These are phyloP conservation scores for Saccharomycopsis fodiens DNA, from an alignment of 805 yeast species.

Conservation along the genomic window DNA sequence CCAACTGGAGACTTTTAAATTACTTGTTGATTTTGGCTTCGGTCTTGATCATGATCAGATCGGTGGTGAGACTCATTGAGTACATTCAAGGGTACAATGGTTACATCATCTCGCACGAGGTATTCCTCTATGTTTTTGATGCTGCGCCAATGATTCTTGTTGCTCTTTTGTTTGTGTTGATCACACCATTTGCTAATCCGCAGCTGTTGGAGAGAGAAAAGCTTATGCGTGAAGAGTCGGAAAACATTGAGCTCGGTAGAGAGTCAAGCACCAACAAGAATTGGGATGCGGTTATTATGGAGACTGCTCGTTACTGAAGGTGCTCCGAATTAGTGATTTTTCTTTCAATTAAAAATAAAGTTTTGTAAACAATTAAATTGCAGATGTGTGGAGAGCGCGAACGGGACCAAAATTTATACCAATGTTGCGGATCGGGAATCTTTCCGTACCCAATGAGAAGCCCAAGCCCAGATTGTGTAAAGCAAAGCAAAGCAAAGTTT, in stretches of 20 bases:
- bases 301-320: neutral
- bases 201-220: neutral
- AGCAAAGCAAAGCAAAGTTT: no score
- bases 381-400: no score
- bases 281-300: neutral
- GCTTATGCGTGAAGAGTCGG: neutral
- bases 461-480: no score
- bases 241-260: neutral
- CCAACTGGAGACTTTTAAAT: neutral
- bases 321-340: no score
- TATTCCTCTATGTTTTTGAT: slow-evolving; percentile 27
- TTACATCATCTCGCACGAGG: slow-evolving; percentile 24
- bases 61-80: slow-evolving; percentile 28
- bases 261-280: neutral
- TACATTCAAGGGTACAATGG: slow-evolving; percentile 28
- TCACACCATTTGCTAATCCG: neutral
- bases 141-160: slow-evolving; percentile 25
- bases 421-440: no score
- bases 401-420: no score
- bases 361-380: no score
- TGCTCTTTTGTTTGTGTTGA: slow-evolving; percentile 10
- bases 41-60: slow-evolving; percentile 26
- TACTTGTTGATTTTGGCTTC: slow-evolving; percentile 10
- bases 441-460: no score
- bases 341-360: no score